Evolutionary conservation across 73 alveolate genomes (phyloP), one percentile per base, ranked within the genome.

Genomic region (Uronychia setigera): DNA sequence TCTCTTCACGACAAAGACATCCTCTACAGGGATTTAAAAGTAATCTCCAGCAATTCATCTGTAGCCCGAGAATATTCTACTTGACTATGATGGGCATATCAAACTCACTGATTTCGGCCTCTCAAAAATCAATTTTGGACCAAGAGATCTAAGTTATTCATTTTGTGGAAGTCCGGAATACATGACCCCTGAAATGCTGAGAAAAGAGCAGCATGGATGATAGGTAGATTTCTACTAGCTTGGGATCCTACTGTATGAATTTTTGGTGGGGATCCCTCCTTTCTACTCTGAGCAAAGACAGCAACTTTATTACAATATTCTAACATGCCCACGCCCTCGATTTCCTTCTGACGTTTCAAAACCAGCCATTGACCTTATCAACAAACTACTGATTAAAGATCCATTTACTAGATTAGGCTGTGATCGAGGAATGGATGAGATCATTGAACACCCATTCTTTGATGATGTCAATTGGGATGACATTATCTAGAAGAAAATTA

Each of bases 81-180:
- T 96, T 32, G 96, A 88, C 80, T 77, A 76, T 59, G 96, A 92
- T 9, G 99, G 99, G 9, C 95, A 92, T 87, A 90, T 92, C 26
- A 94, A 96, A 83, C 35, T 96, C 0, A 87, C 98, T 28, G 99
- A 96, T 84, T 96, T 96, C 83, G 99, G 99, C 11, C 80, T 96
- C 28, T 82, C 96, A n/a, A 76, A 74, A 30, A 59, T 67, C 5
- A 33, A 81, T 34, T 81, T 95, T 35, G 59, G 33, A 92, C 85
- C 60, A 58, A 77, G 91, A 0, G 85, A 83, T 74, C 77, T 85
- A 75, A 59, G 96, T 13, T 76, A 82, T 85, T 90, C 97, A 80
- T 94, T 94, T 80, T 94, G 96, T 0, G 98, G 98, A 34, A 84
- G 95, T 28, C 97, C 98, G 0, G 98, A 94, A 78, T 94, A 94